These are phyloP conservation scores for Vigna angularis DNA, from an alignment of 306 rosid genomes.

Conservation along the genomic window DNA sequence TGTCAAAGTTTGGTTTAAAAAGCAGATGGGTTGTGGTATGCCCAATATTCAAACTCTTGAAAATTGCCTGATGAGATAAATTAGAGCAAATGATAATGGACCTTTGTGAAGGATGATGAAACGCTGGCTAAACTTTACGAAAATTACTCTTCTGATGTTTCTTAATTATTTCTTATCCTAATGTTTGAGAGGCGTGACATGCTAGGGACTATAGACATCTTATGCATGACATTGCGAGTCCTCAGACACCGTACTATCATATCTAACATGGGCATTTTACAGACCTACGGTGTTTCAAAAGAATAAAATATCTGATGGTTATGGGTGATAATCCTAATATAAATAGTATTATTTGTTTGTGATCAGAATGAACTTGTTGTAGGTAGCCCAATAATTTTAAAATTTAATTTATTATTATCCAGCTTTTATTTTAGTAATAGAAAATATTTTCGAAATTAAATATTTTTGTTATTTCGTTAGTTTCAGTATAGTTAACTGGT, in stretches of 20 bases:
- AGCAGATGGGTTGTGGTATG: not conserved
- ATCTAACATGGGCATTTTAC: not conserved
- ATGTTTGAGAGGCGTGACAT: not conserved
- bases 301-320: slow-evolving; percentile 4
- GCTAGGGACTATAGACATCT: not conserved
- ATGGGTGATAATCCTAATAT: slow-evolving; percentile 9
- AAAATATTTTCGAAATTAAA: slow-evolving; percentile 7
- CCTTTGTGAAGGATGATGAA: not conserved
- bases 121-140: not conserved
- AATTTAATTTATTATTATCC: not conserved
- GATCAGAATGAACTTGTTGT: not conserved
- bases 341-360: not conserved
- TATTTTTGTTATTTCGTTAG: not conserved
- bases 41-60: not conserved
- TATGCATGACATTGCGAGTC: not conserved
- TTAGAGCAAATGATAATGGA: not conserved
- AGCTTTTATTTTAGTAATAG: not conserved
- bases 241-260: not conserved
- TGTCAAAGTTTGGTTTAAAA: not conserved
- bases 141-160: not conserved
- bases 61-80: not conserved
- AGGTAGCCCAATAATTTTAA: not conserved
- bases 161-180: slow-evolving; percentile 3
- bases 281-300: not conserved
- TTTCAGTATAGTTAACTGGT: slow-evolving; percentile 2